Evolutionary conservation across 345 rosid genomes (phyloP).

Genomic region (Populus ilicifolia): DNA sequence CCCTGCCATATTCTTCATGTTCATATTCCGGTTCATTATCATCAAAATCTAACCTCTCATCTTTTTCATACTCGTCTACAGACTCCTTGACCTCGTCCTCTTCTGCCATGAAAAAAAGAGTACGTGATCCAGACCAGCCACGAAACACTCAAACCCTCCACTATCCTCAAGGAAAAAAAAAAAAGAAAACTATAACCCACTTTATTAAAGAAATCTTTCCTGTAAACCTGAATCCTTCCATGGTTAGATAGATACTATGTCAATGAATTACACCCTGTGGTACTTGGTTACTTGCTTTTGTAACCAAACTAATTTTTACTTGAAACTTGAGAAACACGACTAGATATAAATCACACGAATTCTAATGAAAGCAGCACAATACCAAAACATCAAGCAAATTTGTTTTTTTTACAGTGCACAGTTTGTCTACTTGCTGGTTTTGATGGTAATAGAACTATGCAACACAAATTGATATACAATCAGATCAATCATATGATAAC

Average conservation of each 20-base stretch:
- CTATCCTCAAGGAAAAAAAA: constrained; percentile 11
- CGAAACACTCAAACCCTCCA: constrained; percentile 28
- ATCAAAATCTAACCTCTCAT: constrained; percentile 77
- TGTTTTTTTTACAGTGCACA: background rate
- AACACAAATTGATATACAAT: background rate
- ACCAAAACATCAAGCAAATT: background rate
- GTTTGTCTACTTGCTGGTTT: background rate
- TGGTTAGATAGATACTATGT: background rate
- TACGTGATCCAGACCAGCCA: constrained; percentile 44
- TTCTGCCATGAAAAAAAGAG: constrained; percentile 56
- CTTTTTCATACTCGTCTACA: constrained; percentile 64
- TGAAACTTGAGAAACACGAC: background rate
- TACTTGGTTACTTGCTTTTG: background rate
- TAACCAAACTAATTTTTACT: background rate
- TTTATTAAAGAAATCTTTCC: background rate
- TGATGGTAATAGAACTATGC: background rate
- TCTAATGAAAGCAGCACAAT: background rate
- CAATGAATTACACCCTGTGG: background rate
- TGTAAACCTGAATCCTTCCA: background rate
- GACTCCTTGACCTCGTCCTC: constrained; percentile 58
- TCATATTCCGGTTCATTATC: constrained; percentile 77
- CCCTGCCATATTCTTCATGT: constrained; percentile 29
- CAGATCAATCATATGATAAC: background rate
- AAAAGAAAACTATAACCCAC: background rate
- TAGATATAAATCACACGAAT: background rate